Evolutionary conservation across 306 rosid genomes (phyloP).

Genomic region (Castanea mollissima): DNA sequence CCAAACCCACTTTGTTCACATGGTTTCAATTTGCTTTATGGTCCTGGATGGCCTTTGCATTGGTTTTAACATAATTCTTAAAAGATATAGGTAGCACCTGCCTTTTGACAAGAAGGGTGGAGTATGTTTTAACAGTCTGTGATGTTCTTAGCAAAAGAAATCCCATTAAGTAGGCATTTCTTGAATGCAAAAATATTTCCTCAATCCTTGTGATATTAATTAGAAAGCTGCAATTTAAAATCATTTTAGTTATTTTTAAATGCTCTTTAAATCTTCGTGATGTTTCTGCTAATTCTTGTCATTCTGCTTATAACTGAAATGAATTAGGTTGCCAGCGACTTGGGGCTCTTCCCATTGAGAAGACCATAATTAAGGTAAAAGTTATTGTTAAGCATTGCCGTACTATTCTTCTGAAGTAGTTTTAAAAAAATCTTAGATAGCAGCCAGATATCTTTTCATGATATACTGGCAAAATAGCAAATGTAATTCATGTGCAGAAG

Average conservation of each 20-base stretch:
- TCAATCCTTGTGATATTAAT: neutral
- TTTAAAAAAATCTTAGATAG: neutral
- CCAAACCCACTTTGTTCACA: neutral
- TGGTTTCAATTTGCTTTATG: neutral
- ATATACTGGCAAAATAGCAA: neutral
- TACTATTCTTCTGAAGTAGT: constrained; percentile 18
- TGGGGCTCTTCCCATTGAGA: constrained; percentile 44
- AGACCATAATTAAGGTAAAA: constrained; percentile 59
- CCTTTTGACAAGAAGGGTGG: neutral
- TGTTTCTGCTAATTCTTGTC: constrained; percentile 25
- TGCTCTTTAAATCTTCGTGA: neutral
- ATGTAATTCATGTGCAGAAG: neutral
- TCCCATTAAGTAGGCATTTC: neutral
- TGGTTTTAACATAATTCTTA: constrained; percentile 3
- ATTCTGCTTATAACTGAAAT: constrained; percentile 38
- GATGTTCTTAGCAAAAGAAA: neutral
- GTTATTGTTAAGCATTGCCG: neutral
- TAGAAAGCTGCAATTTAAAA: neutral
- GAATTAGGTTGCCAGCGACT: constrained; percentile 54
- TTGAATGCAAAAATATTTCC: neutral
- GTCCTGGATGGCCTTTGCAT: neutral
- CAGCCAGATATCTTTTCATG: neutral
- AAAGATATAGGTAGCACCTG: neutral
- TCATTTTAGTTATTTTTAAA: constrained; percentile 5
- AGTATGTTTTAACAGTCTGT: neutral